Evolutionary conservation across 2,329 filamentous ascomycete genomes (phyloP).

Genomic region (Aspergillus novoparasiticus): DNA sequence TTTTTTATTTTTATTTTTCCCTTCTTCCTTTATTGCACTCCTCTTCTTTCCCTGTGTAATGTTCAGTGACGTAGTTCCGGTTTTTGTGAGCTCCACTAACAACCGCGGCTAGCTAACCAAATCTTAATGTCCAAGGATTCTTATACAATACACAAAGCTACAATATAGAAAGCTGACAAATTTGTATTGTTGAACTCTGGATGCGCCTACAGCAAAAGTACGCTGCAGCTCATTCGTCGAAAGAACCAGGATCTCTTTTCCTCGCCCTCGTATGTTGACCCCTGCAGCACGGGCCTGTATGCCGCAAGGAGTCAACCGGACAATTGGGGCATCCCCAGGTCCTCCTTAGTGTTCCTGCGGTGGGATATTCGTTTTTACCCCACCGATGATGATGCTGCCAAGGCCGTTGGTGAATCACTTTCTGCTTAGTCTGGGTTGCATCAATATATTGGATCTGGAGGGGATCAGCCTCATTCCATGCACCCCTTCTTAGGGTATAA

Average conservation of each 20-base stretch:
- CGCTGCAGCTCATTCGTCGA: not conserved
- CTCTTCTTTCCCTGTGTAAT: not conserved
- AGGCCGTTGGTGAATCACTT: slow-evolving; percentile 6
- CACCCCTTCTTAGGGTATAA: not conserved
- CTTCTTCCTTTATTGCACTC: not conserved
- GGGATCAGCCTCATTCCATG: not conserved
- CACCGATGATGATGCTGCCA: slow-evolving; percentile 13
- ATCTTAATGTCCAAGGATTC: not conserved
- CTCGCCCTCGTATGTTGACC: slow-evolving; percentile 4
- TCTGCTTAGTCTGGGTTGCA: slow-evolving; percentile 1
- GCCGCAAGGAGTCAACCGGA: slow-evolving; percentile 30
- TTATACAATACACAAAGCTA: not conserved
- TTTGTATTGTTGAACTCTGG: not conserved
- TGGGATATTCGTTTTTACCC: slow-evolving; percentile 9
- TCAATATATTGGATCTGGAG: slow-evolving; percentile 18
- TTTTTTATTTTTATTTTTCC: too few species aligned
- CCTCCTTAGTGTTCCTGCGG: slow-evolving; percentile 18
- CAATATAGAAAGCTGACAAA: not conserved
- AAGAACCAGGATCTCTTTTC: not conserved
- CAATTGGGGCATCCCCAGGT: slow-evolving; percentile 21
- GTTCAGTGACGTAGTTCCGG: not conserved
- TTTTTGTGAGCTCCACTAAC: not conserved
- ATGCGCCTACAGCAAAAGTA: not conserved
- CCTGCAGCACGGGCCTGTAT: slow-evolving; percentile 27
- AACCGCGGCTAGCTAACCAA: not conserved